These are phyloP conservation scores for Rosa chinensis DNA, from an alignment of 306 rosid species.

Conservation along the genomic window DNA sequence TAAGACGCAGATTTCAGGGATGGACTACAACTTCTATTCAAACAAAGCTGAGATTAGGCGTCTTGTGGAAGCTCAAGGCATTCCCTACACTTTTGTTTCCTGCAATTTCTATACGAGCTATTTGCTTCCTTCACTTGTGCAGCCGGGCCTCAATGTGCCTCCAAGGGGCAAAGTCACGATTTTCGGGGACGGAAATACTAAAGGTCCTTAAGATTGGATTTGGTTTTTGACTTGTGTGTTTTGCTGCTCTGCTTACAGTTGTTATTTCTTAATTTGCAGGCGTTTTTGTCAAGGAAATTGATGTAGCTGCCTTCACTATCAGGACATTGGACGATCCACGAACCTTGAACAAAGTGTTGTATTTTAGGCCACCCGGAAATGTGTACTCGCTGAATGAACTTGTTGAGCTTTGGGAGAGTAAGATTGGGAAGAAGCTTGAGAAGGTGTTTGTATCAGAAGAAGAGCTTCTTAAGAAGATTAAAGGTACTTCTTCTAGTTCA, in stretches of 20 bases:
- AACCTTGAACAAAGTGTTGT: constrained; percentile 57
- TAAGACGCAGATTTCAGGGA: constrained; percentile 43
- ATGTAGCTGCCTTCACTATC: constrained; percentile 80
- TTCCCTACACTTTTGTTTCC: constrained; percentile 61
- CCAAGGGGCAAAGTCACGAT: constrained; percentile 69
- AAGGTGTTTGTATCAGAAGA: constrained; percentile 54
- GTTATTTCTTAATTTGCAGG: constrained; percentile 40
- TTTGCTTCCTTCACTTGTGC: constrained; percentile 72
- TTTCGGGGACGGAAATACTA: constrained; percentile 70
- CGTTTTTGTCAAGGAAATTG: constrained; percentile 62
- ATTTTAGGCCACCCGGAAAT: constrained; percentile 76
- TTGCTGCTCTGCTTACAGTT: neutral
- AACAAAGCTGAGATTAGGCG: constrained; percentile 65
- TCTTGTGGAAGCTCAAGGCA: constrained; percentile 59
- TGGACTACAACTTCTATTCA: constrained; percentile 56
- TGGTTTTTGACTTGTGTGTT: neutral
- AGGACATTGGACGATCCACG: constrained; percentile 69
- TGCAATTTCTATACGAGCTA: constrained; percentile 64
- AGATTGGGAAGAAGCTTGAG: constrained; percentile 66
- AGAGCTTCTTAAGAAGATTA: constrained; percentile 53
- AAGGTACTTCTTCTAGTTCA: constrained; percentile 46
- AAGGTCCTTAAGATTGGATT: constrained; percentile 37
- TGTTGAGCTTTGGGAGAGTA: constrained; percentile 71
- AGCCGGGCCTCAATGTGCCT: constrained; percentile 63
- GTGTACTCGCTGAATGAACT: constrained; percentile 62